phyloP scores from a whole-genome alignment of 805 yeast species.

The Saccharomycopsis oosterbeekiorum region DNA sequence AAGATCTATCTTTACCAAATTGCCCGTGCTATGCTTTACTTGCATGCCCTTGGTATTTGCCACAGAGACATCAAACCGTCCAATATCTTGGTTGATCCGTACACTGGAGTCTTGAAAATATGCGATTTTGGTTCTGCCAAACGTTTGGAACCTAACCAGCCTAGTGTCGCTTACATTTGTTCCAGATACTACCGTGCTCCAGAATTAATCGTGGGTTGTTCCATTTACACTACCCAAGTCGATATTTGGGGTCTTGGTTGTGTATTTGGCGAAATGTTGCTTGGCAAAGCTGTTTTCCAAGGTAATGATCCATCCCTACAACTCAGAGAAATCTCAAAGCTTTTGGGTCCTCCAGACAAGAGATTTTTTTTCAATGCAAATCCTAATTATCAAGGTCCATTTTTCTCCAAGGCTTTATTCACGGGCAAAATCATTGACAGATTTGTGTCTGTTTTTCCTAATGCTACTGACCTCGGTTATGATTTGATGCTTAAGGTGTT shows the following conservation, averaged over 20 bases:
- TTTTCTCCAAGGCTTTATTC: slow-evolving; percentile 56
- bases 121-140: slow-evolving; percentile 86
- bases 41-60: slow-evolving; percentile 71
- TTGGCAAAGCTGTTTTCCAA: slow-evolving; percentile 92
- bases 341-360: slow-evolving; percentile 79
- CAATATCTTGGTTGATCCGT: slow-evolving; percentile 67
- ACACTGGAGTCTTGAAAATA: slow-evolving; percentile 54
- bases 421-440: slow-evolving; percentile 44
- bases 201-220: slow-evolving; percentile 85
- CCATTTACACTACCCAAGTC: slow-evolving; percentile 78
- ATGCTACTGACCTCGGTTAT: slow-evolving; percentile 78
- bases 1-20: slow-evolving; percentile 71
- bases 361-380: slow-evolving; percentile 65
- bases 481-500: slow-evolving; percentile 73
- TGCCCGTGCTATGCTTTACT: slow-evolving; percentile 73
- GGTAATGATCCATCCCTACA: slow-evolving; percentile 87
- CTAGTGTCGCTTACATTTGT: slow-evolving; percentile 92
- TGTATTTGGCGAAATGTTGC: slow-evolving; percentile 86
- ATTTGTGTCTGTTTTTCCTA: slow-evolving; percentile 57
- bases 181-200: slow-evolving; percentile 96
- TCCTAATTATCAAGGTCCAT: slow-evolving; percentile 66
- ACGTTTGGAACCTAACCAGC: slow-evolving; percentile 64
- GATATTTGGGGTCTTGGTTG: slow-evolving; percentile 99
- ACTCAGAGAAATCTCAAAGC: slow-evolving; percentile 79
- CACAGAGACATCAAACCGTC: slow-evolving; percentile 84